Conservation (phyloP, 345 rosid genomes). For the Firmiana major region DNA sequence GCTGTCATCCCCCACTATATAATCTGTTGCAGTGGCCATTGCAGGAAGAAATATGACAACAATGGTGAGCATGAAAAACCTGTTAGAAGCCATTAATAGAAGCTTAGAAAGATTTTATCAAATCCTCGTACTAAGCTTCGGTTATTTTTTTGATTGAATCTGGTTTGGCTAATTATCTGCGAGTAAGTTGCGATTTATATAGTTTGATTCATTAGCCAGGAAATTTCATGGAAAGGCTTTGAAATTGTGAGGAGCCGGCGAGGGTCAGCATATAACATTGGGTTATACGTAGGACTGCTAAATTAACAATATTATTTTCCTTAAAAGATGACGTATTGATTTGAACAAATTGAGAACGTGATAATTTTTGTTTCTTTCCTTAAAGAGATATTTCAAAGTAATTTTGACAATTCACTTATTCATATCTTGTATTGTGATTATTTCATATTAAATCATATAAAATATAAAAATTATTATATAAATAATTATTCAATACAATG, state of each 20-base stretch:
- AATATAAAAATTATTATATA: too few relatives aligned
- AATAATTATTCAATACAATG: too few relatives aligned
- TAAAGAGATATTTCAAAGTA: too few relatives aligned
- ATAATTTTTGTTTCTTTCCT: too few relatives aligned
- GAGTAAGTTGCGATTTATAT: background rate
- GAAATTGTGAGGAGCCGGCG: background rate
- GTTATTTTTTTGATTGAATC: background rate
- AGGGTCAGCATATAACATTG: background rate
- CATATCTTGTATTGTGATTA: too few relatives aligned
- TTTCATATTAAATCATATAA: too few relatives aligned
- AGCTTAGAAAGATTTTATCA: background rate
- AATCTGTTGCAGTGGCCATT: slow-evolving; percentile 19
- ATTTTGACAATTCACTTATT: too few relatives aligned
- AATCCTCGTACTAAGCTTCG: background rate
- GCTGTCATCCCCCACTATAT: slow-evolving; percentile 27
- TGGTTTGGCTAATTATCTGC: background rate
- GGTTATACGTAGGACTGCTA: background rate
- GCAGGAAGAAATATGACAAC: slow-evolving; percentile 27
- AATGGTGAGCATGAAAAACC: slow-evolving; percentile 14
- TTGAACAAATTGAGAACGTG: background rate
- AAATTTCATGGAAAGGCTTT: background rate
- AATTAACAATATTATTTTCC: too few relatives aligned
- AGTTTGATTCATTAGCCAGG: background rate
- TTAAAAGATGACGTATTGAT: background rate
- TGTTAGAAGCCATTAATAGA: slow-evolving; percentile 26